Evolutionary conservation across 306 rosid genomes (phyloP).

Genomic region (Cucumis hystrix): DNA sequence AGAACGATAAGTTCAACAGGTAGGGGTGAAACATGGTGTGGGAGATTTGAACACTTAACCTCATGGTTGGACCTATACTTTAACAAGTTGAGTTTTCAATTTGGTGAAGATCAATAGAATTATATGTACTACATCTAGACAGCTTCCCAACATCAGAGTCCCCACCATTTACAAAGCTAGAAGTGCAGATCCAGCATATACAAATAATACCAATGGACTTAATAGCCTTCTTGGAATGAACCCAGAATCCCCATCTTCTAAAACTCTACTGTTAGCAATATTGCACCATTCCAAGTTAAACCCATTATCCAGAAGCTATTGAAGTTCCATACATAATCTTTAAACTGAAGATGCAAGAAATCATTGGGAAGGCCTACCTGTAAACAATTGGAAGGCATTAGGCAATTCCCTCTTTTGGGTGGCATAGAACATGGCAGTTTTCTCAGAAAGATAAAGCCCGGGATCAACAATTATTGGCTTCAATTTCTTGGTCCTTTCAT

Average conservation of each 20-base stretch:
- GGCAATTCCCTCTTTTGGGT: conserved; percentile 86
- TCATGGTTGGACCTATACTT: no score
- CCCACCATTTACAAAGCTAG: neutral
- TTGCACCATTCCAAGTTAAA: neutral
- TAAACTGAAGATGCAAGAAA: neutral
- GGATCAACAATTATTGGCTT: conserved; percentile 86
- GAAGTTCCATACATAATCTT: neutral
- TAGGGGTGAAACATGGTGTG: no score
- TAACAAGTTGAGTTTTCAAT: no score
- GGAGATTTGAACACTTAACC: no score
- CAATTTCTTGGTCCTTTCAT: conserved; percentile 51
- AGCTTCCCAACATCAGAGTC: neutral
- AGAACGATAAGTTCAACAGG: no score
- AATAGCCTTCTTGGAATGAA: neutral
- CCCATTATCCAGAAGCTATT: neutral
- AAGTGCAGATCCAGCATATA: neutral
- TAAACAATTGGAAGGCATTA: conserved; percentile 62
- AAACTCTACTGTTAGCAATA: neutral
- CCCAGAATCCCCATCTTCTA: neutral
- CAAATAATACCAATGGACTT: neutral
- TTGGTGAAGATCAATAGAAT: no score
- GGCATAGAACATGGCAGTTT: conserved; percentile 75
- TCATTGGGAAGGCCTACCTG: conserved; percentile 26
- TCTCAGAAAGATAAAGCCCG: conserved; percentile 80
- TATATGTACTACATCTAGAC: neutral